Percentiles rank a stretch among this genome's conserved stretches.
These are phyloP conservation scores for Tolypocladium endophyticum DNA, from an alignment of 2,329 filamentous ascomycete genomes.

Conservation along the genomic window DNA sequence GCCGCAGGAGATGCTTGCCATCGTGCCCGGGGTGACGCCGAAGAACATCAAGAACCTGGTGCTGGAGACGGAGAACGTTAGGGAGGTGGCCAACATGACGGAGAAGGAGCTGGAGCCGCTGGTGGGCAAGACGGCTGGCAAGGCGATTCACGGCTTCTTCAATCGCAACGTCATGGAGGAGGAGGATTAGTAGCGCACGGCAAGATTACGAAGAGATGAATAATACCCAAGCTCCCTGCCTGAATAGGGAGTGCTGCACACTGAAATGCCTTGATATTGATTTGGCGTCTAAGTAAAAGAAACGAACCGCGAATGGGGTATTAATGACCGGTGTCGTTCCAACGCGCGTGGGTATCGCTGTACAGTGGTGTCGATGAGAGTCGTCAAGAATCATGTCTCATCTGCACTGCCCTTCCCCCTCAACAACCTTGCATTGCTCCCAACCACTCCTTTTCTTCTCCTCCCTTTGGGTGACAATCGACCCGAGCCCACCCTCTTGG, in stretches of 20 bases:
- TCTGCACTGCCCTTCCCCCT: neutral
- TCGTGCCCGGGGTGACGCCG: slow-evolving; percentile 73
- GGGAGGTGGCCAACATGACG: slow-evolving; percentile 80
- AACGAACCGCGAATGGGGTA: neutral
- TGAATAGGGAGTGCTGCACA: neutral
- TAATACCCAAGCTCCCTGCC: slow-evolving; percentile 3
- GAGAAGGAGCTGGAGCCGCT: slow-evolving; percentile 59
- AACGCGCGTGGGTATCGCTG: neutral
- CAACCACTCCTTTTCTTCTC: neutral
- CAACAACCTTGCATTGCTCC: neutral
- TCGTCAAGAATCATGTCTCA: neutral
- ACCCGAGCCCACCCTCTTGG: neutral
- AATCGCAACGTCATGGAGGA: slow-evolving; percentile 50
- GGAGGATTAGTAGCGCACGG: slow-evolving; percentile 18
- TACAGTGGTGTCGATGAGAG: neutral
- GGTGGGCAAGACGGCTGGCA: slow-evolving; percentile 65
- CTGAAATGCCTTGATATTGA: neutral
- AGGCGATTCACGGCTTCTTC: slow-evolving; percentile 73
- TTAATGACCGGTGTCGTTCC: neutral
- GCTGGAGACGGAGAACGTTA: slow-evolving; percentile 62
- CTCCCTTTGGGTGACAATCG: neutral
- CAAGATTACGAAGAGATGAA: neutral
- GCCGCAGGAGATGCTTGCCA: slow-evolving; percentile 81
- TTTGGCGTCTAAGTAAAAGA: neutral
- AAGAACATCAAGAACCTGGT: slow-evolving; percentile 67